These are phyloP conservation scores for Mrakia blollopis DNA, from an alignment of 768 basidiomycete species.

Conservation along the genomic window DNA sequence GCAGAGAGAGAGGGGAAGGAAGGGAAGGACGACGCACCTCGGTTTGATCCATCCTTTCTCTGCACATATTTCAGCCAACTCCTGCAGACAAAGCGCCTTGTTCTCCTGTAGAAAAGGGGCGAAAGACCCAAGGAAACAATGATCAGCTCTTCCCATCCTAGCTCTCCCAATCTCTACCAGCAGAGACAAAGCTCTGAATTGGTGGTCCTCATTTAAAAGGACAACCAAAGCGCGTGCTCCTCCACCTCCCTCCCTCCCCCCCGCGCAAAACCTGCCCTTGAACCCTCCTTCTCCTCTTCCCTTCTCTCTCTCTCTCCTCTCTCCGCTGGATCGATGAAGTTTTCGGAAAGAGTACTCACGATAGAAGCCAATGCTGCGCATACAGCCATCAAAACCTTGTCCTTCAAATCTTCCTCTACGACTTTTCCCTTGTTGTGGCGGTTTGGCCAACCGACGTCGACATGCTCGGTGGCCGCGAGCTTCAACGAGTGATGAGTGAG, in stretches of 20 bases:
- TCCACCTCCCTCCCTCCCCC: background rate
- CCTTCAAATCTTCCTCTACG: conserved; percentile 17
- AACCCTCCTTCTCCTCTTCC: background rate
- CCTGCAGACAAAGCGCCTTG: conserved; percentile 14
- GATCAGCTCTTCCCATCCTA: background rate
- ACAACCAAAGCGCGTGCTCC: background rate
- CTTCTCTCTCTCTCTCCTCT: background rate
- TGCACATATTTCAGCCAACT: conserved; percentile 17
- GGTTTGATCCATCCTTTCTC: conserved; percentile 19
- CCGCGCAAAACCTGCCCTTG: background rate
- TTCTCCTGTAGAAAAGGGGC: conserved; percentile 17
- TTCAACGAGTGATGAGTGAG: too few species aligned
- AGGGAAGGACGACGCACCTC: conserved; percentile 9
- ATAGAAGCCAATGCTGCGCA: conserved; percentile 20
- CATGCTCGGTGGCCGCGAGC: background rate
- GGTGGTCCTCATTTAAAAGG: background rate
- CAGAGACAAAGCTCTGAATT: too few species aligned
- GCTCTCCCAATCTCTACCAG: background rate
- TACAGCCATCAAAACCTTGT: conserved; percentile 28
- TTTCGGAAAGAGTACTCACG: conserved; percentile 2
- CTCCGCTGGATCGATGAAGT: too few species aligned
- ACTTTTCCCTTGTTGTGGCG: background rate
- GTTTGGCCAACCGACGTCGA: background rate
- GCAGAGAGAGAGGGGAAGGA: background rate
- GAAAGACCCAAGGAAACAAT: background rate